Evolutionary conservation across 495 filamentous ascomycete species (phyloP), one percentile per base, ranked within the genome.

Genomic region (Penicillium turbatum): DNA sequence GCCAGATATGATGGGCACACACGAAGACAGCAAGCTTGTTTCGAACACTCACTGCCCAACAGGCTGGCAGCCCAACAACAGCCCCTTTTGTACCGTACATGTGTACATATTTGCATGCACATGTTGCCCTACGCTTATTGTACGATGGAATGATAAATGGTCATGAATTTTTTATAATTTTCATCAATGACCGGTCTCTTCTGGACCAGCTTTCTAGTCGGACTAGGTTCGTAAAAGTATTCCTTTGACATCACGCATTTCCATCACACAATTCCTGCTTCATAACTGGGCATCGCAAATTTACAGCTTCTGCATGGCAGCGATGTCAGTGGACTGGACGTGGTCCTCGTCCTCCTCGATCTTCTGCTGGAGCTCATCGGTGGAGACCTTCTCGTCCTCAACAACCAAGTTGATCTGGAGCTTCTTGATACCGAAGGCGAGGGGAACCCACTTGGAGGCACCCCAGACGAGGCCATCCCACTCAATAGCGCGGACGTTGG

Each of bases 361-460:
- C 75, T 88, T 63, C 57, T 82, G 80, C 81, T 97, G 86, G 65
- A 98, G 84, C 44, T 97, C 92, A 51, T 89, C 84, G 54, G 87
- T 71, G 50, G 89, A 91, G 67, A 98, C 71, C 81, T 97, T 97
- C 50, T 97, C 93, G 68, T 98, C 93, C 80, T 97, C 93, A 58
- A 97, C 80, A 60, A 97, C 91, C 56, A 97, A 71, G 83, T 88
- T 97, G 82, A 98, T 95, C 82, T 97, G 95, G 56, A 98, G 84
- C 84, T 97, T 97, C 86, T 93, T 96, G 80, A 98, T 95, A 77
- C 95, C 95, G 82, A 91, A 98, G 67, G 90, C 84, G 56, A 97
- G 86, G 49, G 91, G 70, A 36, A 95, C 87, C 54, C 96, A 76
- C 79, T 92, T 91, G 68, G 87, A 92, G 59, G 81, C 84, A 83